These are phyloP conservation scores for Syzygium aromaticum DNA, from an alignment of 345 rosid species.

Conservation along the genomic window DNA sequence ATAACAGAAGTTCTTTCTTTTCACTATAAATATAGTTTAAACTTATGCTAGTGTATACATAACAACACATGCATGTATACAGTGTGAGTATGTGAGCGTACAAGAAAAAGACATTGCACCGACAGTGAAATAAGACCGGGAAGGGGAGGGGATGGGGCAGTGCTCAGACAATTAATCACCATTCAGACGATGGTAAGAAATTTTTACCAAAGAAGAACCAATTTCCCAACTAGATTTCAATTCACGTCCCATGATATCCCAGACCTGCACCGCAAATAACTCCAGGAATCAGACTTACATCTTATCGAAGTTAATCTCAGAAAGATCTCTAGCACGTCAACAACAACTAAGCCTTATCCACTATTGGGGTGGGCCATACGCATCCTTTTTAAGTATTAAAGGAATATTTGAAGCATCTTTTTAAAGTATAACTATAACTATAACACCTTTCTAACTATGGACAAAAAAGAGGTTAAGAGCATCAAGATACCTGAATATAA, in stretches of 20 bases:
- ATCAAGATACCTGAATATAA: neutral
- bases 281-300: neutral
- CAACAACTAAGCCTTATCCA: neutral
- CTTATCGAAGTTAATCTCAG: neutral
- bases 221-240: constrained; percentile 71
- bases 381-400: neutral
- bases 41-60: too few relatives aligned
- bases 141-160: neutral
- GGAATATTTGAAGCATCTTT: neutral
- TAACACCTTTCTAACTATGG: neutral
- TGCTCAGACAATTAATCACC: constrained; percentile 21
- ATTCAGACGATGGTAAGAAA: constrained; percentile 60
- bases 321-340: neutral
- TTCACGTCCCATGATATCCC: constrained; percentile 76
- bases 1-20: too few relatives aligned
- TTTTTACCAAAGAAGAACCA: constrained; percentile 66
- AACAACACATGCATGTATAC: too few relatives aligned
- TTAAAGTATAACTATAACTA: too few relatives aligned
- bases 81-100: too few relatives aligned
- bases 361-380: neutral
- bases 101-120: neutral
- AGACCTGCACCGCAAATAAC: constrained; percentile 38
- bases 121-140: neutral
- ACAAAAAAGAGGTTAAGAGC: neutral
- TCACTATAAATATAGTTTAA: neutral